Evolutionary conservation across 2,329 filamentous ascomycete genomes (phyloP).

Genomic region (Verticillium nubilum): DNA sequence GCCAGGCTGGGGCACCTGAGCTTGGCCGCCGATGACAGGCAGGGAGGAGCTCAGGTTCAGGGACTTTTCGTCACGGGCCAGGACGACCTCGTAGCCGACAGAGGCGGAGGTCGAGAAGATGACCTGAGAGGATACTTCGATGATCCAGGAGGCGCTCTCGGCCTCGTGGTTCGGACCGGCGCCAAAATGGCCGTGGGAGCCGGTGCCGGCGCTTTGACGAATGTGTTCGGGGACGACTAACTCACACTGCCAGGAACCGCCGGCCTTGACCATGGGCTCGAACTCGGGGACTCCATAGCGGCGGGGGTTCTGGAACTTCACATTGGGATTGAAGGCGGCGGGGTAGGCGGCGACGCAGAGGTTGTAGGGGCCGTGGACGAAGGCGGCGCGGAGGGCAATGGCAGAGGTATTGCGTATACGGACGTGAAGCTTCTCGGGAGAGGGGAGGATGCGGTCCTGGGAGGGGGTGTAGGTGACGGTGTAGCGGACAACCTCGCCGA

Average conservation of each 20-base stretch:
- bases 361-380: conserved; percentile 92
- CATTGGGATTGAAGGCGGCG: conserved; percentile 75
- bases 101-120: conserved; percentile 86
- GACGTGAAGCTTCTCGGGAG: conserved; percentile 73
- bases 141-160: conserved; percentile 72
- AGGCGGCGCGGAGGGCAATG: conserved; percentile 86
- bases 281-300: conserved; percentile 80
- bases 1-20: conserved; percentile 57
- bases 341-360: conserved; percentile 85
- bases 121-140: conserved; percentile 89
- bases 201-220: conserved; percentile 54
- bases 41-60: conserved; percentile 56
- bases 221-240: conserved; percentile 77
- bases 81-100: conserved; percentile 80
- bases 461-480: conserved; percentile 90
- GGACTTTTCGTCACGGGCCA: conserved; percentile 82
- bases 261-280: conserved; percentile 94
- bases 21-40: conserved; percentile 36
- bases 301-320: conserved; percentile 64
- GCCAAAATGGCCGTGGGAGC: conserved; percentile 25
- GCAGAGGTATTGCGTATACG: conserved; percentile 89
- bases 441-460: conserved; percentile 82
- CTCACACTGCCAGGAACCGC: conserved; percentile 76
- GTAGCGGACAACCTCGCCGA: conserved; percentile 89
- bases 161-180: conserved; percentile 32